A percentile compares a stretch with the other conserved stretches of the same genome.
Evolutionary conservation across 2,329 filamentous ascomycete species (phyloP).

Genomic region (Penicillium sp.): DNA sequence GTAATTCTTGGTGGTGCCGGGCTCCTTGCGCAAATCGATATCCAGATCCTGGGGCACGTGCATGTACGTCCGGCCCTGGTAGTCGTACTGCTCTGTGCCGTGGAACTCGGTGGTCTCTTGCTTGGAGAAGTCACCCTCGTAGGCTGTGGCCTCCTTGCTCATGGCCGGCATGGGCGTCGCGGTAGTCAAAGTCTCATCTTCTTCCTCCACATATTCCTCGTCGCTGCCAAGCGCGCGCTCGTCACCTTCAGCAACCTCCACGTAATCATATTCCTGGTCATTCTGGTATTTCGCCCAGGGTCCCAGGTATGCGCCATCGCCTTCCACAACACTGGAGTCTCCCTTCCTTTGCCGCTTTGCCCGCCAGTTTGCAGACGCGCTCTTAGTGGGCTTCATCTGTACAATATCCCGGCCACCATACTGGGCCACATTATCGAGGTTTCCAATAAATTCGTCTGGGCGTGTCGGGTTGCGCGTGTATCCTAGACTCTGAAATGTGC

Average conservation of each 20-base stretch:
- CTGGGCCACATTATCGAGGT: conserved; percentile 44
- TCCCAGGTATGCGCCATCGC: conserved; percentile 82
- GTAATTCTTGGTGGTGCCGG: conserved; percentile 78
- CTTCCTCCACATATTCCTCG: conserved; percentile 76
- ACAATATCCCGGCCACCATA: conserved; percentile 52
- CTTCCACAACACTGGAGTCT: conserved; percentile 76
- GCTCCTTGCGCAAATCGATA: conserved; percentile 76
- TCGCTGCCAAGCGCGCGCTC: conserved; percentile 72
- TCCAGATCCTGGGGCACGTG: conserved; percentile 90
- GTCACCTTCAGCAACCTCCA: conserved; percentile 58
- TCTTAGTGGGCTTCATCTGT: conserved; percentile 61
- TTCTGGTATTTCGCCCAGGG: conserved; percentile 86
- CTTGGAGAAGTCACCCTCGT: conserved; percentile 54
- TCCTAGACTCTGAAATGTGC: conserved; percentile 67
- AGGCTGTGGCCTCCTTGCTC: conserved; percentile 50
- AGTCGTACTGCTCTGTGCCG: conserved; percentile 78
- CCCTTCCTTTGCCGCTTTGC: conserved; percentile 82
- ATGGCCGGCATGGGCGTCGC: conserved; percentile 46
- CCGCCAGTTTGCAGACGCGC: conserved; percentile 63
- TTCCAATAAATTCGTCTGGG: conserved; percentile 47
- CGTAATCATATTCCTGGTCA: conserved; percentile 67
- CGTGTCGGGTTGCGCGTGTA: conserved; percentile 50
- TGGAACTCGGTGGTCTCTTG: conserved; percentile 85
- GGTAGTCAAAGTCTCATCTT: conserved; percentile 50
- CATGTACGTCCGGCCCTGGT: conserved; percentile 96